phyloP scores from a whole-genome alignment of 1,284 basidiomycete genomes.

The Sporisorium iseilematis-ciliati region DNA sequence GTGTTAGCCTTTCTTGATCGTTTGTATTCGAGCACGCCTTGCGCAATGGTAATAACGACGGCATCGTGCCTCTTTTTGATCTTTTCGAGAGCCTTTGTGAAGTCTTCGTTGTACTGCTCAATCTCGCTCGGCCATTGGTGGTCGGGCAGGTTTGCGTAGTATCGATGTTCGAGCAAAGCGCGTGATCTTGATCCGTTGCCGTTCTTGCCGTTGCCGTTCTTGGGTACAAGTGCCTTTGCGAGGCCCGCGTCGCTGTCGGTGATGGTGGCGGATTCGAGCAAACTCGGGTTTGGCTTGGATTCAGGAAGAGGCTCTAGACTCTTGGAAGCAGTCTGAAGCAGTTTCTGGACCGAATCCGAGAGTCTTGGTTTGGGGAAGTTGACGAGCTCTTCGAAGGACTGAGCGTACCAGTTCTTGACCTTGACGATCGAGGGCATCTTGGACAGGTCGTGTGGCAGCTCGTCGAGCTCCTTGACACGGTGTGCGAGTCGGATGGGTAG shows the following conservation, averaged over 20 bases:
- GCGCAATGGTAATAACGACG: conserved; percentile 91
- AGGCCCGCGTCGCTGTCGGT: conserved; percentile 47
- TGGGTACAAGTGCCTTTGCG: conserved; percentile 31
- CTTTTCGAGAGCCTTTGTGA: conserved; percentile 86
- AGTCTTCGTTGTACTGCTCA: conserved; percentile 90
- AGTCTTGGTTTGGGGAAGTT: conserved; percentile 65
- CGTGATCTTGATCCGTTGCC: conserved; percentile 47
- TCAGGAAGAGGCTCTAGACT: conserved; percentile 54
- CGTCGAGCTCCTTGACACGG: conserved; percentile 94
- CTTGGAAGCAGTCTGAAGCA: conserved; percentile 50
- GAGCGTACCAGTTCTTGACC: conserved; percentile 98
- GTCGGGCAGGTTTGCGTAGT: conserved; percentile 80
- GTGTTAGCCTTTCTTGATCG: conserved; percentile 70
- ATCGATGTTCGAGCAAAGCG: conserved; percentile 72
- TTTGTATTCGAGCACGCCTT: conserved; percentile 80
- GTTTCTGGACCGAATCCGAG: conserved; percentile 63
- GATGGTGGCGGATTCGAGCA: conserved; percentile 53
- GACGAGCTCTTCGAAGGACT: conserved; percentile 82
- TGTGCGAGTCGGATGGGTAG: conserved; percentile 94
- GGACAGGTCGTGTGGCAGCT: conserved; percentile 89
- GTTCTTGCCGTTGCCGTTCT: conserved; percentile 41
- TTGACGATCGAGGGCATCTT: conserved; percentile 93
- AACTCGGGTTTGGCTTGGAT: conserved; percentile 64
- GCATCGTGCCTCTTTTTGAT: conserved; percentile 97
- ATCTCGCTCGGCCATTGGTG: conserved; percentile 90